Conservation (phyloP, 768 basidiomycete species). For the Suillus sp. region DNA sequence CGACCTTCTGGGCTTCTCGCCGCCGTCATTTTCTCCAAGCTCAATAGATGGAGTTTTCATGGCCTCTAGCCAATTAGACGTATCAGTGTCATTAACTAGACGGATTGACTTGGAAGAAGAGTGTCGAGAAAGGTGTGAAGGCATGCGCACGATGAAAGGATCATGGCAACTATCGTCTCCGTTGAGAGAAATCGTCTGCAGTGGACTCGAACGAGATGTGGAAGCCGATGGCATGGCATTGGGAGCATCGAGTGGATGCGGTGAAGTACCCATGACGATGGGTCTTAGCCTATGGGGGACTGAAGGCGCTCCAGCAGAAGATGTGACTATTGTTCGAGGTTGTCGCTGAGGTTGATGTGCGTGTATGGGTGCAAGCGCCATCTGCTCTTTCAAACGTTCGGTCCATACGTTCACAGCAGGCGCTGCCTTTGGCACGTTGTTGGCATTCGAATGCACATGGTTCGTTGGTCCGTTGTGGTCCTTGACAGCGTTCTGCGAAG, state of each 20-base stretch:
- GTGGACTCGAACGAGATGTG: conserved; percentile 8
- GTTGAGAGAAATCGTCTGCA: conserved; percentile 13
- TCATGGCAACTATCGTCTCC: conserved; percentile 36
- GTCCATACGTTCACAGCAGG: conserved; percentile 44
- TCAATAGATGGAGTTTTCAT: conserved; percentile 31
- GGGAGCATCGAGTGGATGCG: not conserved
- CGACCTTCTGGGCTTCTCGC: conserved; percentile 1
- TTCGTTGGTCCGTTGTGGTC: not conserved
- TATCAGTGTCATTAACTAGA: conserved; percentile 32
- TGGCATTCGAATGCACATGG: conserved; percentile 12
- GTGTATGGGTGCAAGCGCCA: conserved; percentile 26
- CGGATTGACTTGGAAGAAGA: conserved; percentile 29
- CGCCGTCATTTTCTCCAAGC: not conserved
- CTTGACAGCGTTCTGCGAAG: not conserved
- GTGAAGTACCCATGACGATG: conserved; percentile 15
- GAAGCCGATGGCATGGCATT: conserved; percentile 9
- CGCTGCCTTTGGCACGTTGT: conserved; percentile 21
- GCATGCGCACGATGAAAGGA: conserved; percentile 47
- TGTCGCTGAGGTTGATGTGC: conserved; percentile 24
- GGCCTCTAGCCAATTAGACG: conserved; percentile 48
- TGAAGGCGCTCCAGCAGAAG: conserved; percentile 13
- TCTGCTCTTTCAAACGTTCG: conserved; percentile 43
- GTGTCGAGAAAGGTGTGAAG: conserved; percentile 35
- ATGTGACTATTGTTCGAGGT: conserved; percentile 14
- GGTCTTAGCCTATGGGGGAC: conserved; percentile 21